A percentile compares a stretch with the other conserved stretches of the same genome.
phyloP scores from a whole-genome alignment of 768 basidiomycete species.

The Coprinopsis sp. region DNA sequence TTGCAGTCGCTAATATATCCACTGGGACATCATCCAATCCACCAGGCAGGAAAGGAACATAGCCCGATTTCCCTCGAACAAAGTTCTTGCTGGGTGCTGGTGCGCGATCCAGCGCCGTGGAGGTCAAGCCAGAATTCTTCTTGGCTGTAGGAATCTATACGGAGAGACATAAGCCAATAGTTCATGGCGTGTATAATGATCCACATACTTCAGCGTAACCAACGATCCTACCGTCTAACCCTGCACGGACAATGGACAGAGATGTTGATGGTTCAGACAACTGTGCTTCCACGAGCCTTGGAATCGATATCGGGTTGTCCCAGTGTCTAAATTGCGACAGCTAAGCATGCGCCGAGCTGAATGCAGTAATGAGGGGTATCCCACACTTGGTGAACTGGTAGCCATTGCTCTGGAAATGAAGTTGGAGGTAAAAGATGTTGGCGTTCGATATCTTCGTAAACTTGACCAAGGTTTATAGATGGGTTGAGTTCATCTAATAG shows the following conservation, averaged over 20 bases:
- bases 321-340: constrained; percentile 51
- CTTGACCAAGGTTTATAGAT: constrained; percentile 32
- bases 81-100: constrained; percentile 78
- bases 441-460: constrained; percentile 69
- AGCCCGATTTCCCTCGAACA: constrained; percentile 89
- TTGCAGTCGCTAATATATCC: constrained; percentile 26
- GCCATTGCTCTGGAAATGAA: constrained; percentile 63
- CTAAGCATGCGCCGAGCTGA: constrained; percentile 9
- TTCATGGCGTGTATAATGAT: not conserved
- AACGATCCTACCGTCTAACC: constrained; percentile 73
- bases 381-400: constrained; percentile 83
- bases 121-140: constrained; percentile 68
- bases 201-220: constrained; percentile 72
- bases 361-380: constrained; percentile 19
- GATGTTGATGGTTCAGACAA: constrained; percentile 75
- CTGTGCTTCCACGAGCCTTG: constrained; percentile 57
- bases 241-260: constrained; percentile 68
- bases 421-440: constrained; percentile 67
- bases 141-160: constrained; percentile 51
- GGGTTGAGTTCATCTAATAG: constrained; percentile 41
- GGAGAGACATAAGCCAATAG: constrained; percentile 1
- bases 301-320: constrained; percentile 56
- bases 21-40: constrained; percentile 69
- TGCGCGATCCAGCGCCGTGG: constrained; percentile 80
- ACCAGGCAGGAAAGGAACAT: constrained; percentile 93